phyloP scores from a whole-genome alignment of 345 rosid species.

The Melastoma malabathricum region DNA sequence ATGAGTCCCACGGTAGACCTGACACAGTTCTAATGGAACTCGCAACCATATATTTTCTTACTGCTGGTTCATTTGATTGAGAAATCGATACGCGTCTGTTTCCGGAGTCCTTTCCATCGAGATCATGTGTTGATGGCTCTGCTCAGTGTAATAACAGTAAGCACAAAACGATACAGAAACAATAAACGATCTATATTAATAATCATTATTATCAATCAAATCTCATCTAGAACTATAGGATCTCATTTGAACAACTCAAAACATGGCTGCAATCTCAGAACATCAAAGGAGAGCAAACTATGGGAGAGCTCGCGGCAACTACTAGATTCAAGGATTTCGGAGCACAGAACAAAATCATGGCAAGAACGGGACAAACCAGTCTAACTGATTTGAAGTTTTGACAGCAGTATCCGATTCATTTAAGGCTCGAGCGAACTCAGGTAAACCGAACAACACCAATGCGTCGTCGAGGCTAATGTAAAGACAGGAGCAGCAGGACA shows the following conservation, averaged over 20 bases:
- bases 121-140: constrained; percentile 51
- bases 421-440: no score
- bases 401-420: no score
- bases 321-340: no score
- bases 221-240: no score
- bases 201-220: no score
- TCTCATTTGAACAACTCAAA: no score
- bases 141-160: constrained; percentile 1
- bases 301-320: no score
- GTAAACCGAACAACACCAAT: neutral
- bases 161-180: neutral
- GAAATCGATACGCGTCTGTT: constrained; percentile 31
- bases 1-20: neutral
- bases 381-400: no score
- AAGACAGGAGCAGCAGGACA: constrained; percentile 1
- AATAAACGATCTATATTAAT: neutral
- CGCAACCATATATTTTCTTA: constrained; percentile 7
- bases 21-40: neutral
- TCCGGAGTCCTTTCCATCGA: constrained; percentile 28
- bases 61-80: constrained; percentile 42
- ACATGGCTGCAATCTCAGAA: no score
- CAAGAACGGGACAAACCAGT: no score
- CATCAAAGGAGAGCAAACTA: no score
- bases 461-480: neutral
- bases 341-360: no score